Evolutionary conservation across 2,329 filamentous ascomycete species (phyloP).

Genomic region (Sporothrix luriei): DNA sequence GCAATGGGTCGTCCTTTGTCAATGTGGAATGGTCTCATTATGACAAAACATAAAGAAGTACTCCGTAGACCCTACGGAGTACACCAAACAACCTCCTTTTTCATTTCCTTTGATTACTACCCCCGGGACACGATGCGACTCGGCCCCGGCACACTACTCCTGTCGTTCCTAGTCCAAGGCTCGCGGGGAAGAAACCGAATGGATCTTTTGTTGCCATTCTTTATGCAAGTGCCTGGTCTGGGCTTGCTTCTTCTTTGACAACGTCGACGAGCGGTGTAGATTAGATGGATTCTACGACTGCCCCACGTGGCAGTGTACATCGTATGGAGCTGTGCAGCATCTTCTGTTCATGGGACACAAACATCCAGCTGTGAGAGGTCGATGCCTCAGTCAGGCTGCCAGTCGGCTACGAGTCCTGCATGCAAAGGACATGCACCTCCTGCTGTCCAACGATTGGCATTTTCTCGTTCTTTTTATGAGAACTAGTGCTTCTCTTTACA

Average conservation of each 20-base stretch:
- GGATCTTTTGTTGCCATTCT: background rate
- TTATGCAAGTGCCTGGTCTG: background rate
- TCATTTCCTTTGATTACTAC: background rate
- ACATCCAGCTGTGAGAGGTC: constrained; percentile 17
- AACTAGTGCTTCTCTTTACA: background rate
- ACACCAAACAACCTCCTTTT: background rate
- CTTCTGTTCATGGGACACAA: constrained; percentile 18
- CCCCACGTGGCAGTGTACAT: constrained; percentile 11
- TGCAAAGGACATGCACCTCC: constrained; percentile 2
- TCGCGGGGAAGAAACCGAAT: constrained; percentile 22
- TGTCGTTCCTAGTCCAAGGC: background rate
- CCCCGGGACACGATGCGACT: background rate
- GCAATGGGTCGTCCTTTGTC: background rate
- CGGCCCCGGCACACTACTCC: background rate
- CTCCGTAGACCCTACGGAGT: background rate
- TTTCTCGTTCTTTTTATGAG: background rate
- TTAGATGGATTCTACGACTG: background rate
- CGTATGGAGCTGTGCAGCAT: background rate
- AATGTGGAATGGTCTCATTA: constrained; percentile 1
- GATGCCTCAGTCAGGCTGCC: background rate
- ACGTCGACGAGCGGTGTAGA: too few relatives aligned
- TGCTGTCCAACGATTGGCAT: background rate
- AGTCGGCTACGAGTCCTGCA: background rate
- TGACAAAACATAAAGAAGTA: background rate
- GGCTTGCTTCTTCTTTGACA: background rate